Percentiles rank a stretch among this genome's conserved stretches.
Evolutionary conservation across 352 stramenopile species (phyloP).

Genomic region (Pythium dissotocum): DNA sequence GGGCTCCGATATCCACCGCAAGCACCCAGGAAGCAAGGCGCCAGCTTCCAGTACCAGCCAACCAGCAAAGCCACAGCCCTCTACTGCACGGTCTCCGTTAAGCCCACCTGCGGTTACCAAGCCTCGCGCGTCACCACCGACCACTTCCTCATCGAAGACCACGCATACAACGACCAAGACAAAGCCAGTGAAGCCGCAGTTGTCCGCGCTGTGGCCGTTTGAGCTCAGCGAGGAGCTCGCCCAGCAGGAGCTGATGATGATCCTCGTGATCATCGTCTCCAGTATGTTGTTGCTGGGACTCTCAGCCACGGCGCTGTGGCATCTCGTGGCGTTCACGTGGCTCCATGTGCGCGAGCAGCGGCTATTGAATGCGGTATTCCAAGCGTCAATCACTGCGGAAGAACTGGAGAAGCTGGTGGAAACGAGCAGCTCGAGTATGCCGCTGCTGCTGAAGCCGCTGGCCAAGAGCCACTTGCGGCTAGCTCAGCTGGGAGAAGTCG

Average conservation of each 20-base stretch:
- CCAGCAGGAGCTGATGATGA: conserved; percentile 55
- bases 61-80: not conserved
- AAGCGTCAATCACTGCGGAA: conserved; percentile 20
- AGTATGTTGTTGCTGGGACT: conserved; percentile 44
- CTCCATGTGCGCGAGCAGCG: conserved; percentile 43
- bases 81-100: not conserved
- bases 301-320: conserved; percentile 34
- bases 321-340: conserved; percentile 47
- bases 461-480: conserved; percentile 49
- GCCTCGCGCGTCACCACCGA: not conserved
- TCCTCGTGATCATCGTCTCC: conserved; percentile 56
- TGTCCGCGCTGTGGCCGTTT: conserved; percentile 43
- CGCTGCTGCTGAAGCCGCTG: conserved; percentile 48
- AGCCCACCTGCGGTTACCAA: not conserved
- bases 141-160: not conserved
- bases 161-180: conserved; percentile 5
- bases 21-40: not conserved
- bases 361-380: conserved; percentile 44
- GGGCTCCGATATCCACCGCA: conserved; percentile 39
- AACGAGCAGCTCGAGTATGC: conserved; percentile 37
- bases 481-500: conserved; percentile 42
- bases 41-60: not conserved
- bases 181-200: conserved; percentile 29
- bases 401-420: conserved; percentile 36
- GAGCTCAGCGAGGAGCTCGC: conserved; percentile 52